phyloP scores from a whole-genome alignment of 805 yeast genomes.

The Candida ortonii region DNA sequence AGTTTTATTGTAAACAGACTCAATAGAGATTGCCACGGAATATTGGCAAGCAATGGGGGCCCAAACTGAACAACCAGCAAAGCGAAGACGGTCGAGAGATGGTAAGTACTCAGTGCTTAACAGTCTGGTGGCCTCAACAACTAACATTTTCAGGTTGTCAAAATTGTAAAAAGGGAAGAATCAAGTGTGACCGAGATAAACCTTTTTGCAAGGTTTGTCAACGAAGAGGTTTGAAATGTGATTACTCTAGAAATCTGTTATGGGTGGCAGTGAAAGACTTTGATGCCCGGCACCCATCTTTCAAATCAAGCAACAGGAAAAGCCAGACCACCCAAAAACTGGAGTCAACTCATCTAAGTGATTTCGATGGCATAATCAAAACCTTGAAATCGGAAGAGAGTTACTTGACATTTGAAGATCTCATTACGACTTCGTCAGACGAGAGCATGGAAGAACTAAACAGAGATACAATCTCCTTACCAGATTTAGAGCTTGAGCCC shows the following conservation, averaged over 20 bases:
- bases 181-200: conserved; percentile 10
- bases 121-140: not conserved
- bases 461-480: too few species aligned
- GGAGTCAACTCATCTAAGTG: not conserved
- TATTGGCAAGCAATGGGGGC: too few species aligned
- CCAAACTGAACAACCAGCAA: too few species aligned
- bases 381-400: too few species aligned
- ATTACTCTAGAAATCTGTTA: conserved; percentile 9
- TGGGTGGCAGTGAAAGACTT: conserved; percentile 9
- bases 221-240: conserved; percentile 7
- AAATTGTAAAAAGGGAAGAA: conserved; percentile 9
- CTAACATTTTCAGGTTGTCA: conserved; percentile 10
- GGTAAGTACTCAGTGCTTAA: conserved; percentile 1
- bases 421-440: too few species aligned
- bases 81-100: conserved; percentile 8
- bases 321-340: not conserved
- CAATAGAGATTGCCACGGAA: too few species aligned
- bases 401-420: too few species aligned
- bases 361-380: too few species aligned
- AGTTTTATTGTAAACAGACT: too few species aligned
- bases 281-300: conserved; percentile 12
- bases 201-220: conserved; percentile 10
- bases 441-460: too few species aligned
- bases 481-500: too few species aligned
- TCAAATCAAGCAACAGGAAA: conserved; percentile 4